Base-by-base conservation (phyloP, 345 rosid genomes). In the Eucalyptus coolabah region DNA sequence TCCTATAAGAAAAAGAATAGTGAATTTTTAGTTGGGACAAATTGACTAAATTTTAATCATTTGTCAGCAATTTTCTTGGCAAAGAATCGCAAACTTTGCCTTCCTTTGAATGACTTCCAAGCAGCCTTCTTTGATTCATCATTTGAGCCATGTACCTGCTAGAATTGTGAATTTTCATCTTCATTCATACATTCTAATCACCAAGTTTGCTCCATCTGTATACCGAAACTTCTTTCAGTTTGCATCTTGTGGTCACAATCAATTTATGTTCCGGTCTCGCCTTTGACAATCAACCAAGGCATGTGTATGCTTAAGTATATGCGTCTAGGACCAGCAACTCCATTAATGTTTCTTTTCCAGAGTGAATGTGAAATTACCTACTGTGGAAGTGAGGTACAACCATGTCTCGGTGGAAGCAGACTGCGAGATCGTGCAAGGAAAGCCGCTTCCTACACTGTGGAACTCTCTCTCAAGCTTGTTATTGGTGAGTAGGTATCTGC, bases 391-490 rank as follows among this genome's bases (percentile, higher is more conserved):
- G 87, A 93, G 98, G 91, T 96, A 93, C 89, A 89, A 86, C 50
- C 91, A 94, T 87, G 90, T 96, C 42, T 87, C 91, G 5, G 95
- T 97, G 24, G 97, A 94, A 89, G 96, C 97, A 59, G 93, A 94
- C 56, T 95, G 96, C 19, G 93, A 95, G 86, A 93, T 96, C n/a
- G 94, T 96, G 83, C 92, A 90, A 72, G 98, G 98, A 63, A 96
- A 93, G 92, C 95, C 98, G 1, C 97, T 97, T 87, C 97, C 99
- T n/a, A 94, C 98, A 51, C 92, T 97, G 3, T 97, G 98, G 97
- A 96, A 94, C 89, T 90, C 96, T 21, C 81, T 92, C 14, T 93
- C 81, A 93, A 77, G 87, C 87, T 14, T 92, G 49, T 28, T 95
- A 90, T 87, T 90, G 69, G 99, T 95, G 88, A 95, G 97, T 93